phyloP scores from a whole-genome alignment of 148 eudicot genomes.

The Oxyria digyna region DNA sequence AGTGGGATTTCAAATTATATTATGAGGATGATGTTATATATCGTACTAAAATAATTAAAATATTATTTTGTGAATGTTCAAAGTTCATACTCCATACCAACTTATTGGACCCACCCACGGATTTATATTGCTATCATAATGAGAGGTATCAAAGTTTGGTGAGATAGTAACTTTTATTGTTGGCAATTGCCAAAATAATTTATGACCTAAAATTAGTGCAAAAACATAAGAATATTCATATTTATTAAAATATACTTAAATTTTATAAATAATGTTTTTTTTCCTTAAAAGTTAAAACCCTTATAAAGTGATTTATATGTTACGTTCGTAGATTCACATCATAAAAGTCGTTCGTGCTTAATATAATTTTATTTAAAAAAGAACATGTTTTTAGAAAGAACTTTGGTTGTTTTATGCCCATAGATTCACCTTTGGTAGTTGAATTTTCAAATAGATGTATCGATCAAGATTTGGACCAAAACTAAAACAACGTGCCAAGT shows the following conservation, averaged over 20 bases:
- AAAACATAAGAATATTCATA: too few relatives aligned
- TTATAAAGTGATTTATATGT: too few relatives aligned
- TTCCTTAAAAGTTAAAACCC: too few relatives aligned
- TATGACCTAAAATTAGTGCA: too few relatives aligned
- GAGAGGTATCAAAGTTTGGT: constrained; percentile 1
- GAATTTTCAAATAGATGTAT: neutral
- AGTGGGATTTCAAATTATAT: neutral
- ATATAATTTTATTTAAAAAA: too few relatives aligned
- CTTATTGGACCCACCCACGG: neutral
- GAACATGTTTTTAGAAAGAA: too few relatives aligned
- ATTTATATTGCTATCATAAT: neutral
- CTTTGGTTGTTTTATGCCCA: neutral
- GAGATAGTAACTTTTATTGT: neutral
- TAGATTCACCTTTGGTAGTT: neutral
- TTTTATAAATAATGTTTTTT: too few relatives aligned
- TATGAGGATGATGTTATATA: neutral
- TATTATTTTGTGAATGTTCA: neutral
- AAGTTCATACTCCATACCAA: neutral
- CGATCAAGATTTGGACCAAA: neutral
- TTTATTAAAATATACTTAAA: too few relatives aligned
- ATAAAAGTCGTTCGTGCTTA: too few relatives aligned
- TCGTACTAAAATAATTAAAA: neutral
- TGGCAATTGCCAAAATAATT: too few relatives aligned
- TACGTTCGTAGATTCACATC: too few relatives aligned
- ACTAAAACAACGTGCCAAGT: neutral